Percentiles rank a stretch among this genome's conserved stretches.
Evolutionary conservation across 345 rosid species (phyloP).

Genomic region (Eucalyptus caleyi): DNA sequence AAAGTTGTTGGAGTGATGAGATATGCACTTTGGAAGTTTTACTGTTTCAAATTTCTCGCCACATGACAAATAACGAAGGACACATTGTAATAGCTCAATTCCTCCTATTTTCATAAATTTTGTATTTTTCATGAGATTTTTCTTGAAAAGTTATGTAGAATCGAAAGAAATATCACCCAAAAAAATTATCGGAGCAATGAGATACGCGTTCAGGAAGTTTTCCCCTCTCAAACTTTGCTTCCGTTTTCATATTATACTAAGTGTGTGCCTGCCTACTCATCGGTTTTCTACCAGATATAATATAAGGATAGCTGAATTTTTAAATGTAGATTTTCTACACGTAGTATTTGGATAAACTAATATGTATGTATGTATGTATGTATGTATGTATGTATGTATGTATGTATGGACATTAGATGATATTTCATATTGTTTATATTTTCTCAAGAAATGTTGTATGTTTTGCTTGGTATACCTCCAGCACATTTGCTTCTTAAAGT

Average conservation of each 20-base stretch:
- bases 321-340: not conserved
- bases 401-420: not conserved
- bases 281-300: not conserved
- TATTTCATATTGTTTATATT: not conserved
- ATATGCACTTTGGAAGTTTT: not conserved
- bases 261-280: not conserved
- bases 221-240: not conserved
- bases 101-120: not conserved
- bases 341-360: not conserved
- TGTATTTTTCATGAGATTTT: not conserved
- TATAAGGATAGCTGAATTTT: not conserved
- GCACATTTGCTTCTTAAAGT: not conserved
- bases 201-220: not conserved
- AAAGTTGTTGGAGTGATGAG: not conserved
- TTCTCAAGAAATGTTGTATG: not conserved
- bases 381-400: not conserved
- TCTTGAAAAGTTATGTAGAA: rapidly evolving
- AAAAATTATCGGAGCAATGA: not conserved
- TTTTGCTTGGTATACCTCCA: not conserved
- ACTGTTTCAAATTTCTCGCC: not conserved
- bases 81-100: not conserved
- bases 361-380: too few relatives aligned
- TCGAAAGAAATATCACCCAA: not conserved
- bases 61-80: not conserved
- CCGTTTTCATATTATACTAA: not conserved